Percentiles rank a stretch among this genome's conserved stretches.
Conservation (phyloP, 2,329 filamentous ascomycete genomes). For the Cladosporium austrohemisphaericum region DNA sequence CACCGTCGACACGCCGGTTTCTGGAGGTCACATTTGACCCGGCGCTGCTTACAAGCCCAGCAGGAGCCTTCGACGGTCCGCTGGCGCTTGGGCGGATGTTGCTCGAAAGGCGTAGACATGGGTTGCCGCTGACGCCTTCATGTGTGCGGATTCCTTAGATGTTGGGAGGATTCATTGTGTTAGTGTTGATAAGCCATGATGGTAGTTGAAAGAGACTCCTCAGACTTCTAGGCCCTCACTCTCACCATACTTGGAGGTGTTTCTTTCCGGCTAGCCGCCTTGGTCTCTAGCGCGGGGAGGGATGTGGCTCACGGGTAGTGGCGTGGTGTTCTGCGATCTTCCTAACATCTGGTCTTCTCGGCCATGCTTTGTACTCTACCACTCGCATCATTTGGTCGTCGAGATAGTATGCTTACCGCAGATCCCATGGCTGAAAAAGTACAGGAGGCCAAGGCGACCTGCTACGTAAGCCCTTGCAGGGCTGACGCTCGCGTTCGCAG, state of each 20-base stretch:
- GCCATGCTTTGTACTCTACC: too few species aligned
- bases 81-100: constrained; percentile 13
- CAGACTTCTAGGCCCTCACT: background rate
- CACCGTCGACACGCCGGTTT: constrained; percentile 32
- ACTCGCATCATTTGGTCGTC: too few species aligned
- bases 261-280: background rate
- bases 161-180: background rate
- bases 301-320: too few species aligned
- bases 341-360: too few species aligned
- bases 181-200: background rate
- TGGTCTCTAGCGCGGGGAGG: background rate
- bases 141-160: background rate
- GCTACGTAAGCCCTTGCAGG: too few species aligned
- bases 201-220: background rate
- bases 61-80: constrained; percentile 28
- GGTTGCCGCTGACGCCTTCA: constrained; percentile 7
- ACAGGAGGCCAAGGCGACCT: too few species aligned
- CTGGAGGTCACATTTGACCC: constrained; percentile 42
- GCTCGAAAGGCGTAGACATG: constrained; percentile 13
- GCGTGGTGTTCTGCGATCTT: too few species aligned
- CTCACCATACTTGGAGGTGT: background rate
- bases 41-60: constrained; percentile 47
- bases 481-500: too few species aligned
- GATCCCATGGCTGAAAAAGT: too few species aligned
- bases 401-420: too few species aligned